Base-by-base conservation (phyloP, 2,329 filamentous ascomycete genomes). In the Dothistroma pini region DNA sequence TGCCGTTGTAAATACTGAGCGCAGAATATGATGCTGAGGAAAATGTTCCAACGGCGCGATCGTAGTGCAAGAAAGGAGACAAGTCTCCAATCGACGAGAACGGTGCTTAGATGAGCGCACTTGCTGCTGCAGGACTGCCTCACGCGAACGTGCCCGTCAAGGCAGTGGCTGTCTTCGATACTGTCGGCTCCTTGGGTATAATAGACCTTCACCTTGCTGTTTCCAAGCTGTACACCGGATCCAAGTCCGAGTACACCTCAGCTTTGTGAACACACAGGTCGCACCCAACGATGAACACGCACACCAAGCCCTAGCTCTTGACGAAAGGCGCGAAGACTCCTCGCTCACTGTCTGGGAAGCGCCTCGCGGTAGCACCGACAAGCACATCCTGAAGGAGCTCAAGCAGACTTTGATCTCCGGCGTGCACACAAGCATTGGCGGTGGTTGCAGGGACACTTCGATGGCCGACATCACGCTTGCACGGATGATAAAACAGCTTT, bases 341-440 rank as follows among this genome's bases (percentile, higher is more conserved):
- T 72, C 75, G 16, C 41, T 14, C 4, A 44, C 14, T 44, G 14
- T 44, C 8, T 44, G 76, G 76, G 74, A 77, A 62, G 59, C 51
- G 3, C 62, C 58, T 19, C 41, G 49, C 32, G 38, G 7, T 58
- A 65, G 69, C 19, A 66, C 68, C 4, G 16, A 71, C 29, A 72
- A 75, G n/a, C 75, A 74, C 59, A 71, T 64, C 25, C 35, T 66
- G n/a, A 79, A 77, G 12, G 66, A 71, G 12, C 68, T 79, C 12
- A 70, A 38, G 35, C 80, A 83, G 65, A 78, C 79, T 4, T 83
- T 81, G 81, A 83, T 83, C 56, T 80, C 81, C 0, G 81, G 81
- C 5, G 77, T 76, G 44, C 81, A 84, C 65, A 75, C 77, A 7
- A 80, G 82, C 55, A 71, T 82, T 1, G 81, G 81, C 2, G 81